Base-by-base conservation (phyloP, 768 basidiomycete species). In the Tulasnella sp. region DNA sequence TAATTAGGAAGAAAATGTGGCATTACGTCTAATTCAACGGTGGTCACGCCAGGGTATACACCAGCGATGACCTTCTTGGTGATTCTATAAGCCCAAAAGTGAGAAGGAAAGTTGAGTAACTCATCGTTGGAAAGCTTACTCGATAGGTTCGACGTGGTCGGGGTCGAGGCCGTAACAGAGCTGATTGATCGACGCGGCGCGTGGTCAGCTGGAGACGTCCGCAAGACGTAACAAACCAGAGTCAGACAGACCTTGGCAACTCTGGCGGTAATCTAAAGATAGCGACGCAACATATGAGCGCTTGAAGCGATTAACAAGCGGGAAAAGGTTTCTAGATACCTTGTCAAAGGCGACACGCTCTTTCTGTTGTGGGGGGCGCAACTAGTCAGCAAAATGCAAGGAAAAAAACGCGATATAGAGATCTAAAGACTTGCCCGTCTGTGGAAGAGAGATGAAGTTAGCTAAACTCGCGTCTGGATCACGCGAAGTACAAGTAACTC, bases 161-260 rank as follows among this genome's bases (percentile, higher is more conserved):
- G 89, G 87, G 85, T 99, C 97, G 31, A 99, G 91, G 80, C 98
- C 98, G 85, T 99, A 99, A 83, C 96, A 98, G 24, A 99, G 90
- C 86, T 87, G 86, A 81, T 68, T 68, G 62, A 36, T 85, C 84
- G 81, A 86, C 34, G 68, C 76, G 58, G 78, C 77, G 21, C 78
- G 36, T 36, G 52, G 56, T 78, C 24, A 74, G 58, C 31, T 48
- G 34, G 27, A 71, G 24, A 48, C 72, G 58, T 48, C 58, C 4
- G 36, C 19, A 40, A 19, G 72, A 80, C 68, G 40, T 56, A 76
- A 68, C 38, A 34, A 76, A 71, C 77, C 36, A 39, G 18, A 68
- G 48, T 24, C 40, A 68, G 46, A 77, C 73, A 31, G 44, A 83
- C 82, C 80, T 96, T 96, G 84, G 91, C 90, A 82, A 96, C 91